These are phyloP conservation scores for Podaxis sp. DNA, from an alignment of 768 basidiomycete species.

Conservation along the genomic window DNA sequence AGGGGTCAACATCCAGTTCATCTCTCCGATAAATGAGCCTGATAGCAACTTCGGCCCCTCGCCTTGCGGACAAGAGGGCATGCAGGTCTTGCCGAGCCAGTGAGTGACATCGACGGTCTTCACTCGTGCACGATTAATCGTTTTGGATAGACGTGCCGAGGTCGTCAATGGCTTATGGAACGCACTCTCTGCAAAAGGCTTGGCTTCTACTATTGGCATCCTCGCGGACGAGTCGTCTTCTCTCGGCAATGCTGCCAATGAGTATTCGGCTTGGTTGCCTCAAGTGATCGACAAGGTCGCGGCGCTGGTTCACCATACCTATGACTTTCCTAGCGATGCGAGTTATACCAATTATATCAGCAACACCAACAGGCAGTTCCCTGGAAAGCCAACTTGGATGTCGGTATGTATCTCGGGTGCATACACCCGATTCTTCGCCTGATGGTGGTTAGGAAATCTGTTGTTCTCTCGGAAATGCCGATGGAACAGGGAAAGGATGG, in stretches of 20 bases:
- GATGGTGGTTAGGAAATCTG: constrained; percentile 32
- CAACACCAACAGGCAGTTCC: constrained; percentile 25
- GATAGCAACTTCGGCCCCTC: constrained; percentile 38
- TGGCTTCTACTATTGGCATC: constrained; percentile 34
- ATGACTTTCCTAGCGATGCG: constrained; percentile 42
- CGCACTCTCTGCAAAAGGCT: constrained; percentile 29
- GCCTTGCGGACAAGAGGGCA: constrained; percentile 46
- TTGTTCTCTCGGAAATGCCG: constrained; percentile 34
- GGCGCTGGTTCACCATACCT: constrained; percentile 44
- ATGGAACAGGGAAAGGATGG: constrained; percentile 33
- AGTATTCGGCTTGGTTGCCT: constrained; percentile 35
- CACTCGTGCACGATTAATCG: not conserved
- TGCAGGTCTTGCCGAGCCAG: constrained; percentile 41
- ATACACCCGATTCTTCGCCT: not conserved
- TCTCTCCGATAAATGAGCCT: constrained; percentile 47
- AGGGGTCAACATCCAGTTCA: constrained; percentile 37
- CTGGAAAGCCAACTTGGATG: constrained; percentile 39
- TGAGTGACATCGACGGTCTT: constrained; percentile 18
- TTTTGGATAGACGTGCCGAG: constrained; percentile 32
- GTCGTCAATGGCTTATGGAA: constrained; percentile 38
- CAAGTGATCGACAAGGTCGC: constrained; percentile 35
- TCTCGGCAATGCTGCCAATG: constrained; percentile 29
- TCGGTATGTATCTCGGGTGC: constrained; percentile 25
- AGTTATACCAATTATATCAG: constrained; percentile 32
- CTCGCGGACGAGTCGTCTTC: constrained; percentile 42